phyloP scores from a whole-genome alignment of 2,329 filamentous ascomycete genomes.

The Fusarium praegraminearum region DNA sequence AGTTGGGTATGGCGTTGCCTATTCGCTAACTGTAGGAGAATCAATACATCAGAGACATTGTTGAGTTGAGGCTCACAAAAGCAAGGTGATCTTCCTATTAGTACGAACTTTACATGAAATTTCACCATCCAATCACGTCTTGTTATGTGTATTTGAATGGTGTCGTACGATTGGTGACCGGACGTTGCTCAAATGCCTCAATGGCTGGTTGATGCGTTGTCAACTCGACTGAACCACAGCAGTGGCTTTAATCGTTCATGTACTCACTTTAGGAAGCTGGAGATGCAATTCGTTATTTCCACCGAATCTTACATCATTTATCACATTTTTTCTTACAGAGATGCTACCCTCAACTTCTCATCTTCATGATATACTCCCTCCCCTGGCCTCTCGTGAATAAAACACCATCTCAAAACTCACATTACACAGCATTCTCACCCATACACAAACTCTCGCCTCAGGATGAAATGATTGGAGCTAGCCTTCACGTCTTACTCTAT shows the following conservation, averaged over 20 bases:
- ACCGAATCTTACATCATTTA: background rate
- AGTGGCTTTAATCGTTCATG: slow-evolving; percentile 1
- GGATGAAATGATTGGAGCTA: slow-evolving; percentile 40
- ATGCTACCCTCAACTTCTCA: background rate
- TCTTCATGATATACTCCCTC: background rate
- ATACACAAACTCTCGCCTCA: slow-evolving; percentile 38
- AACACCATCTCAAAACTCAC: slow-evolving; percentile 15
- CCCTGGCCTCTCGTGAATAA: background rate
- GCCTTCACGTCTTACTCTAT: slow-evolving; percentile 21
- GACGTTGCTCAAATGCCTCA: slow-evolving; percentile 31
- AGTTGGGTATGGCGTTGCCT: background rate
- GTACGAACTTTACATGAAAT: background rate
- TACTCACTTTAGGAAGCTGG: background rate
- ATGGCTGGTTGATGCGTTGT: slow-evolving; percentile 44
- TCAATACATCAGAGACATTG: background rate
- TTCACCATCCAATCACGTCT: slow-evolving; percentile 18
- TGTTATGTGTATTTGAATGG: slow-evolving; percentile 25
- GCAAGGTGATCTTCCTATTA: slow-evolving; percentile 10
- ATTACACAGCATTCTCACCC: slow-evolving; percentile 40
- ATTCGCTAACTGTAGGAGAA: background rate
- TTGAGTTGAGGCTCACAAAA: slow-evolving; percentile 20
- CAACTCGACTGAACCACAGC: slow-evolving; percentile 35
- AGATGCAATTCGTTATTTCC: background rate
- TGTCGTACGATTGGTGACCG: slow-evolving; percentile 43
- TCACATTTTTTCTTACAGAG: background rate